Base-by-base conservation (phyloP, 345 rosid species). In the Cardiospermum halicacabum region DNA sequence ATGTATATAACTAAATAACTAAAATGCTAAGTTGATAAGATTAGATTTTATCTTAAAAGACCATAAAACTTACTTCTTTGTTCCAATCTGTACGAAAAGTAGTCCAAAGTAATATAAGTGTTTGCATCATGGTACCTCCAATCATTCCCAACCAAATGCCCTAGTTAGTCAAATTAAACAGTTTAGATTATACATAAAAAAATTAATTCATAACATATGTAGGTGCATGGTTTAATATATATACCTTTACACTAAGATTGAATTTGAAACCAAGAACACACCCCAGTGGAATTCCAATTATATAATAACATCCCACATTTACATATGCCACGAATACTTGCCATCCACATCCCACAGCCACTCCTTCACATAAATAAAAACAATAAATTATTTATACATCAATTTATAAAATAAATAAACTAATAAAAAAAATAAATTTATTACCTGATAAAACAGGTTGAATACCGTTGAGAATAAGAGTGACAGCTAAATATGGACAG, bases 291-390 rank as follows among this genome's bases (percentile, higher is more conserved):
- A 88, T 62, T 18, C 94, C 91, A 50, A 82, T 65, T 6, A 79
- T 3, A 62, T 88, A 85, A 61, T 85, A 88, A 43, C 91, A 85
- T 28, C 81, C 87, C 1, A 88, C 71, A 9, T 88, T 88, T 16
- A 85, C 89, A 48, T 81, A 80, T 1, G 94, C 91, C 32, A 88
- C 89, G 42, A 73, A 81, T 8, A 87, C 70, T 62, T 85, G 94
- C 89, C 94, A 88, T 72, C 91, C 94, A 50, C 94, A 81, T 22
- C 94, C 94, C 37, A 88, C 87, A 1, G 94, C 90, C 77, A 85
- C 90, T 16, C 94, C 88, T 87, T 40, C 62, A 72, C 16, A 32
- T 32, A 32, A 3, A 3, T 32, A 32, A 32, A 32, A 32, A 32
- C 36, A 32, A 32, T 3, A 32, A 32, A 32, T 7, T 3, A 32